Conservation (phyloP, 2,329 filamentous ascomycete species). For the Zymoseptoria crescenta region DNA sequence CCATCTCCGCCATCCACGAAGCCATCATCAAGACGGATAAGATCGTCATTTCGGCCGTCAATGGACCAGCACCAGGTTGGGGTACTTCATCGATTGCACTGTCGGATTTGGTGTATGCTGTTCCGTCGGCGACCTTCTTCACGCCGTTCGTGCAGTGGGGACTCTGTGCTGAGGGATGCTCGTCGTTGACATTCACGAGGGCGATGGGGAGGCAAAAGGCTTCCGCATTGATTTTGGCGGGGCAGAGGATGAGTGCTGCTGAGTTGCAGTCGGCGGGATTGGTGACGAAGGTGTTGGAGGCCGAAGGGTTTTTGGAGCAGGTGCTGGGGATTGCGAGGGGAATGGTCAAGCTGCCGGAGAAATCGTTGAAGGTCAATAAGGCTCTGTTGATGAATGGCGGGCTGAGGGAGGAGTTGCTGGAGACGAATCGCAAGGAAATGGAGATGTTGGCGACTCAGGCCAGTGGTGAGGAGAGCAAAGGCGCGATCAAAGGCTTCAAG, state of each 20-base stretch:
- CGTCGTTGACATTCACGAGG: constrained; percentile 11
- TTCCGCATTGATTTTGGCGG: constrained; percentile 15
- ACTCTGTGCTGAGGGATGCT: constrained; percentile 18
- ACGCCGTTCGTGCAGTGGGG: constrained; percentile 22
- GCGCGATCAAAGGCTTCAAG: constrained; percentile 14
- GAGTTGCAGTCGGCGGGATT: constrained; percentile 15
- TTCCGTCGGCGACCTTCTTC: constrained; percentile 17
- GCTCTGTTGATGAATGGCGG: constrained; percentile 12
- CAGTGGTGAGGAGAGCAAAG: constrained; percentile 13
- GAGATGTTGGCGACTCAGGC: constrained; percentile 12
- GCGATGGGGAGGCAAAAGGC: constrained; percentile 20
- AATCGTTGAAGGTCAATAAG: constrained; percentile 16
- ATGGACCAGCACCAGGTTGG: constrained; percentile 18
- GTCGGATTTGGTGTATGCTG: constrained; percentile 18
- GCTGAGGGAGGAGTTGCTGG: constrained; percentile 14
- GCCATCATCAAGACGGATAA: constrained; percentile 17
- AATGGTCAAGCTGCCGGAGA: constrained; percentile 13
- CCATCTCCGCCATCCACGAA: constrained; percentile 12
- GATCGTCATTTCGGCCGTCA: constrained; percentile 15
- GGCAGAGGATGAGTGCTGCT: constrained; percentile 12
- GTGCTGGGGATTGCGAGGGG: constrained; percentile 16
- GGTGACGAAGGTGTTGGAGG: constrained; percentile 13
- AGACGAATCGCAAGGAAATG: constrained; percentile 15
- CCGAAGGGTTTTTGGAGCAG: constrained; percentile 13
- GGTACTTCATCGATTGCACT: constrained; percentile 14